phyloP scores from a whole-genome alignment of 2,329 filamentous ascomycete genomes.

The Fusarium sp. region DNA sequence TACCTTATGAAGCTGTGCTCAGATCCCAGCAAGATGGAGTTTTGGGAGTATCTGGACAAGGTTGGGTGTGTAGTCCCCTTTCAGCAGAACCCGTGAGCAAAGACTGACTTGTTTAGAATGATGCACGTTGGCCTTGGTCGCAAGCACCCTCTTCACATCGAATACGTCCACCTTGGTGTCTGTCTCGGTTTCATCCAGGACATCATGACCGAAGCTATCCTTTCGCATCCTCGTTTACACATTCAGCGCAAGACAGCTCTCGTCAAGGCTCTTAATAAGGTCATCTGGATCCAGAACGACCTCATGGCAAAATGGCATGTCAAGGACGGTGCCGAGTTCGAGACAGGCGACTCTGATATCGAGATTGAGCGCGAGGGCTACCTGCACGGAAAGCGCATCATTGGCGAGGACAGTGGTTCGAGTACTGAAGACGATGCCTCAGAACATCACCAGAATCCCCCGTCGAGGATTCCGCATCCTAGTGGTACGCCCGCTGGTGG shows the following conservation, averaged over 20 bases:
- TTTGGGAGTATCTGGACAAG: conserved; percentile 87
- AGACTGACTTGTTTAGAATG: conserved; percentile 56
- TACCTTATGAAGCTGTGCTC: conserved; percentile 80
- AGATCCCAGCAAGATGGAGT: conserved; percentile 78
- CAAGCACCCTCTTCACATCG: conserved; percentile 76
- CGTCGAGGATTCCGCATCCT: conserved; percentile 29
- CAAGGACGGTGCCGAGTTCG: conserved; percentile 71
- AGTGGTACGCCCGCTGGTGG: conserved; percentile 25
- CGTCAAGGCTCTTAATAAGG: conserved; percentile 79
- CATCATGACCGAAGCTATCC: conserved; percentile 78
- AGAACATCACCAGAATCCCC: conserved; percentile 21
- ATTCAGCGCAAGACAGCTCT: conserved; percentile 76
- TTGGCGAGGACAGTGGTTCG: conserved; percentile 49
- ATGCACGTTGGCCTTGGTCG: conserved; percentile 84
- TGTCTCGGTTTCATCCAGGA: conserved; percentile 81
- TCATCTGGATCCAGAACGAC: conserved; percentile 90
- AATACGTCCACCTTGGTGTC: conserved; percentile 81
- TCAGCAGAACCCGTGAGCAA: background rate
- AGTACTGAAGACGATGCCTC: conserved; percentile 31
- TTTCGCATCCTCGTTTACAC: conserved; percentile 73
- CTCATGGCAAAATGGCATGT: conserved; percentile 86
- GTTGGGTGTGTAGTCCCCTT: conserved; percentile 66
- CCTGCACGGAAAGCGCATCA: conserved; percentile 69
- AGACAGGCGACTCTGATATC: conserved; percentile 55
- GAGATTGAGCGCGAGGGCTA: conserved; percentile 70